phyloP scores from a whole-genome alignment of 495 filamentous ascomycete genomes.

The Chaetomium cochliodes region DNA sequence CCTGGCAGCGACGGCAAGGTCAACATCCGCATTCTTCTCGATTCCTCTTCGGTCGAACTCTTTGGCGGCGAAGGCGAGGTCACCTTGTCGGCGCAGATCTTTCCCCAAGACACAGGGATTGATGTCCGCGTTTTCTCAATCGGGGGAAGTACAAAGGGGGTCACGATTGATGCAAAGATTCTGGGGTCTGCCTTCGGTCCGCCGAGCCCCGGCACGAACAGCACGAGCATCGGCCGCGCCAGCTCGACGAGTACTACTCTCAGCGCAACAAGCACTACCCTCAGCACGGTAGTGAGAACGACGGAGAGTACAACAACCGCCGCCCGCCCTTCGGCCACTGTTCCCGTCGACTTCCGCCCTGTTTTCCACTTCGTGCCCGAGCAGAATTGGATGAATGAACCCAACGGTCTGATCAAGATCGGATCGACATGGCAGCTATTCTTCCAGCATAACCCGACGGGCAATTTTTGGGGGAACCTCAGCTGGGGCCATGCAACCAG shows the following conservation, averaged over 20 bases:
- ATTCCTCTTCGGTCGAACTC: conserved; percentile 12
- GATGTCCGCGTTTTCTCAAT: conserved; percentile 1
- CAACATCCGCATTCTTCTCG: conserved; percentile 2
- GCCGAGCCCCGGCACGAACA: neutral
- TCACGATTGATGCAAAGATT: conserved; percentile 8
- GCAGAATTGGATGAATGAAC: conserved; percentile 9
- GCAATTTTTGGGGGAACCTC: conserved; percentile 5
- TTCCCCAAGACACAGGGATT: conserved; percentile 4
- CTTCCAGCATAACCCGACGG: conserved; percentile 6
- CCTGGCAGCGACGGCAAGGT: conserved; percentile 8
- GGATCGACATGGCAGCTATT: conserved; percentile 9
- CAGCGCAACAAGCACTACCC: neutral
- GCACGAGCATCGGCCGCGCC: neutral
- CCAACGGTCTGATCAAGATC: conserved; percentile 8
- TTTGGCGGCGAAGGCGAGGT: conserved; percentile 10
- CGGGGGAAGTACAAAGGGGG: conserved; percentile 5
- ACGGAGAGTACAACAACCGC: neutral
- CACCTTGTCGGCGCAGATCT: conserved; percentile 11
- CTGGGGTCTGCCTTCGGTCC: neutral
- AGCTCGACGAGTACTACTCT: neutral
- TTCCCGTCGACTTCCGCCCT: conserved; percentile 10
- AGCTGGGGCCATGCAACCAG: conserved; percentile 11
- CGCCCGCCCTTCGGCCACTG: neutral
- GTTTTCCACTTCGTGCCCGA: conserved; percentile 13
- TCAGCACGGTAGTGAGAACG: conserved; percentile 1